Base-by-base conservation (phyloP, 73 alveolate species). In the Paramecium bursaria region DNA sequence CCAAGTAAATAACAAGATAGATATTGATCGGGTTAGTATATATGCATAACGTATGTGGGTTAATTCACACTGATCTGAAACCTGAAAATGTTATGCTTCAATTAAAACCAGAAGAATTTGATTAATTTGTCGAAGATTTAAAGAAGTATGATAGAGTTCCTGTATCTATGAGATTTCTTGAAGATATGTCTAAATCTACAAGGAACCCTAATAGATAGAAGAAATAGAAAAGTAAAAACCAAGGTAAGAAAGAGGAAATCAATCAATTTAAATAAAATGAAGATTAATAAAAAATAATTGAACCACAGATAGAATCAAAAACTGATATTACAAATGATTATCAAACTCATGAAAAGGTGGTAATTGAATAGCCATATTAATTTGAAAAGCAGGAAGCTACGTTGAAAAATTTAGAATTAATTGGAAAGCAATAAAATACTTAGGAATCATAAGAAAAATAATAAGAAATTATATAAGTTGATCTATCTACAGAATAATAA, bases 61-160 rank as follows among this genome's bases (percentile, higher is more conserved):
- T 94, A 2, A 91, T 95, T 46, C 98, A 94, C 22, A 92, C 95
- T 31, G 97, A 95, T 92, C 76, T 95, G 77, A 95, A 94, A 60
- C 98, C 98, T 0, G 99, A 94, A 76, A 95, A 95, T 76, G 88
- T 94, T 50, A 73, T 85, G 53, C 79, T 90, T 48, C 33, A 86
- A n/a, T 74, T 80, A 30, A 67, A 53, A 26, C 74, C 51, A 39
- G 47, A 54, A 3, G 23, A 79, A 53, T 79, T 50, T 53, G 85
- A 73, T 17, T 67, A 52, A 15, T 79, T 79, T 49, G 67, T 79
- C 1, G 89, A 79, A 29, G 42, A 79, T 53, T 27, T 79, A 39
- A 79, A 79, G 48, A 79, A 49, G 76, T 39, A 33, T 33, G 21
- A 79, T 15, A 79, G 42, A 50, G 54, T 53, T 39, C 89, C 89